phyloP scores from a whole-genome alignment of 2,329 filamentous ascomycete genomes.

The Aphanocladium album region DNA sequence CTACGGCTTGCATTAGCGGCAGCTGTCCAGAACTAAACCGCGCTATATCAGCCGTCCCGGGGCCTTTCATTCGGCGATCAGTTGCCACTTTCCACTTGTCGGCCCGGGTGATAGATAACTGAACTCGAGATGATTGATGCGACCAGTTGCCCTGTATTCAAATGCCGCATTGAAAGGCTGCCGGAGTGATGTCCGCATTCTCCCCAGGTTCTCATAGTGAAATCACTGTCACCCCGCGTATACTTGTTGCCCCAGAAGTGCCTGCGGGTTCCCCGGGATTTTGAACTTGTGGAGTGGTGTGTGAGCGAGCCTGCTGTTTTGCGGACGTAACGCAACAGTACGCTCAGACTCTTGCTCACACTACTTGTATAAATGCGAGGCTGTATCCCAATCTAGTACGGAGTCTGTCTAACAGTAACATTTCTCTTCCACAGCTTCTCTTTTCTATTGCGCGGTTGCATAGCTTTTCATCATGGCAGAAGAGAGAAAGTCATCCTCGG shows the following conservation, averaged over 20 bases:
- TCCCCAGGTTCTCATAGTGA: not conserved
- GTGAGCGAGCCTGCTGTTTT: not conserved
- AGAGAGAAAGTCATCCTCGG: conserved; percentile 4
- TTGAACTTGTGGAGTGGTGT: not conserved
- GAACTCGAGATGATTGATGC: not conserved
- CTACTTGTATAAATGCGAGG: conserved; percentile 5
- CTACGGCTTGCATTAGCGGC: conserved; percentile 6
- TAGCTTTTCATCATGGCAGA: not conserved
- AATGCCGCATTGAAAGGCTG: not conserved
- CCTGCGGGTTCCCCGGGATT: not conserved
- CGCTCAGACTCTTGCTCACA: not conserved
- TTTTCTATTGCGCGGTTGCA: not conserved
- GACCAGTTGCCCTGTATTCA: not conserved
- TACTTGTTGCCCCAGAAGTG: conserved; percentile 1
- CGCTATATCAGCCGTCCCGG: not conserved
- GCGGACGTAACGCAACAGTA: not conserved
- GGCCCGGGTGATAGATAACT: not conserved
- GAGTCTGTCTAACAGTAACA: not conserved
- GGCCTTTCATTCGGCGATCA: not conserved
- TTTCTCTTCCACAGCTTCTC: not conserved
- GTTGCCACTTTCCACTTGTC: conserved; percentile 6
- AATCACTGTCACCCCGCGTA: not conserved
- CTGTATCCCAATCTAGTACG: not conserved
- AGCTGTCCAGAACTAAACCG: not conserved
- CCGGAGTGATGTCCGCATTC: not conserved